phyloP scores from a whole-genome alignment of 2,329 filamentous ascomycete genomes.

The Aspergillus versicolor region DNA sequence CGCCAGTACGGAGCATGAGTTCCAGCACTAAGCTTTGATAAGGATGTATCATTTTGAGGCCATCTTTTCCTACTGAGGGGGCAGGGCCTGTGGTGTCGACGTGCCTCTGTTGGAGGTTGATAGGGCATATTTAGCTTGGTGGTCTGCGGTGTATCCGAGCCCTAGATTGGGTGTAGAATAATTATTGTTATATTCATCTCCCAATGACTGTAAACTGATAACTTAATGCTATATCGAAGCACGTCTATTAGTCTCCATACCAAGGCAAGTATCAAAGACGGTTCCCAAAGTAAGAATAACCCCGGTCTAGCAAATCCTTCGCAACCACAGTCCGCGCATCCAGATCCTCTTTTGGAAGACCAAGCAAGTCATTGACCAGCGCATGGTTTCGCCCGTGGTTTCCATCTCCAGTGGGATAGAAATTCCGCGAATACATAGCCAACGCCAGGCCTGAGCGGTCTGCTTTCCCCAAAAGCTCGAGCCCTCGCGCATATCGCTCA shows the following conservation, averaged over 20 bases:
- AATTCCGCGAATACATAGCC: constrained; percentile 57
- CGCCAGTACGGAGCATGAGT: constrained; percentile 27
- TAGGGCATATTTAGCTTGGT: too few relatives aligned
- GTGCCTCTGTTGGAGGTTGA: too few relatives aligned
- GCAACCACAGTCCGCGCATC: constrained; percentile 42
- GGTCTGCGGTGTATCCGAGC: too few relatives aligned
- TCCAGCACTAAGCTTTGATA: constrained; percentile 3
- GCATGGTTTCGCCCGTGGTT: constrained; percentile 46
- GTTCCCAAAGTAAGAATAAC: neutral
- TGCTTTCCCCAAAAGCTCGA: constrained; percentile 45
- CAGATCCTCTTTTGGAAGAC: constrained; percentile 57
- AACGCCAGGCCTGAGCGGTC: constrained; percentile 47
- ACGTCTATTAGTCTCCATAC: too few relatives aligned
- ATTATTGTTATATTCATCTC: too few relatives aligned
- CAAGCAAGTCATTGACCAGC: constrained; percentile 52
- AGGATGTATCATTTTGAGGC: constrained; percentile 1
- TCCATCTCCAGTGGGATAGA: constrained; percentile 44
- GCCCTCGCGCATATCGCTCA: constrained; percentile 51
- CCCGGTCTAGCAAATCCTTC: neutral
- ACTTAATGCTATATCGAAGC: neutral
- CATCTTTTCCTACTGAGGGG: neutral
- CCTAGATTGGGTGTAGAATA: too few relatives aligned
- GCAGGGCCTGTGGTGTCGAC: neutral
- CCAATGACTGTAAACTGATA: too few relatives aligned
- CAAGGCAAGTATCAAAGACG: neutral